A percentile compares a stretch with the other conserved stretches of the same genome.
Conservation (phyloP, 176 grass and related monocot species). For the Luzula sylvatica region DNA sequence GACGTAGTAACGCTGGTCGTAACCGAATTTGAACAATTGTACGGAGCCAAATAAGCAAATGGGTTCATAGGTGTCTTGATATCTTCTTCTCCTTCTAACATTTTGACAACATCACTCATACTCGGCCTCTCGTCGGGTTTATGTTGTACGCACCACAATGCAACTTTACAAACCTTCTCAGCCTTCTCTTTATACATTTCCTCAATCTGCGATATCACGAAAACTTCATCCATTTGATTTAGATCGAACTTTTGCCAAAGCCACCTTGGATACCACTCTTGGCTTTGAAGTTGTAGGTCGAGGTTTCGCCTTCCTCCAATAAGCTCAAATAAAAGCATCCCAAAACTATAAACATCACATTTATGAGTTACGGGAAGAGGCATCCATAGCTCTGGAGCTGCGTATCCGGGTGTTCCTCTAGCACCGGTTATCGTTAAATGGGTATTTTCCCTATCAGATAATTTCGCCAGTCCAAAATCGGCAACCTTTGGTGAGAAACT, state of each 20-base stretch:
- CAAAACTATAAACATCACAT: conserved; percentile 70
- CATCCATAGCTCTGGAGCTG: conserved; percentile 67
- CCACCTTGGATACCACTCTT: conserved; percentile 55
- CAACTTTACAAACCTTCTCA: conserved; percentile 47
- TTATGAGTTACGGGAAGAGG: conserved; percentile 43
- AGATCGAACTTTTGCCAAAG: conserved; percentile 45
- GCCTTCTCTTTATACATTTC: conserved; percentile 32
- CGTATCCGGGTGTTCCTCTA: conserved; percentile 49
- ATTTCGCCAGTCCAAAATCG: conserved; percentile 56
- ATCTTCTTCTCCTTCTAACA: conserved; percentile 59
- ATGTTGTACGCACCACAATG: conserved; percentile 70
- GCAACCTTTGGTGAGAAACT: conserved; percentile 43
- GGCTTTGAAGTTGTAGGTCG: conserved; percentile 37
- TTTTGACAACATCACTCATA: conserved; percentile 53
- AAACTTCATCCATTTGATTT: conserved; percentile 16
- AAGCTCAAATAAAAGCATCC: conserved; percentile 61
- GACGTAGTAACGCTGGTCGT: conserved; percentile 11
- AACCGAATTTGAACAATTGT: background rate
- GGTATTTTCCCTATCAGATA: conserved; percentile 43
- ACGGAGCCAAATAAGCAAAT: conserved; percentile 28
- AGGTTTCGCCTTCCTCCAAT: conserved; percentile 50
- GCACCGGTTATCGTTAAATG: conserved; percentile 43
- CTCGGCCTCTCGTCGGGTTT: conserved; percentile 36
- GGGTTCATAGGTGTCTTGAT: conserved; percentile 32
- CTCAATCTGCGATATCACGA: conserved; percentile 2